A percentile compares a stretch with the other conserved stretches of the same genome.
phyloP scores from a whole-genome alignment of 495 filamentous ascomycete species.

The Podospora didyma region DNA sequence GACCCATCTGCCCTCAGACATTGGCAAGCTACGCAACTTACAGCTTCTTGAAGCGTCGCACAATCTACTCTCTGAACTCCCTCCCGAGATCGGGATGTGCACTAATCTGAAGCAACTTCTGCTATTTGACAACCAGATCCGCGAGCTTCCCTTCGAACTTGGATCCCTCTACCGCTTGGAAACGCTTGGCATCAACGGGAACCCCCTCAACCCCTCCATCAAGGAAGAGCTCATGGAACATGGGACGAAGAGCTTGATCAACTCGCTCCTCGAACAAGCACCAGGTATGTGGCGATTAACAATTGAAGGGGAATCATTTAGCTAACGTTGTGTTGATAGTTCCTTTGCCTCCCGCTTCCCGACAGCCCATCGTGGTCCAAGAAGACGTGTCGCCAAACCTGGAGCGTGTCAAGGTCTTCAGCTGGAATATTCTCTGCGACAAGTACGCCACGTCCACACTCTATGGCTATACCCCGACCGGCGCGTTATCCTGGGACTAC shows the following conservation, averaged over 20 bases:
- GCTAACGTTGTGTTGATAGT: constrained; percentile 36
- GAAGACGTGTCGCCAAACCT: constrained; percentile 44
- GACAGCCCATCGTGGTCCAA: constrained; percentile 44
- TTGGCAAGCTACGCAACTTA: constrained; percentile 76
- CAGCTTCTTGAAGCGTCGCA: constrained; percentile 79
- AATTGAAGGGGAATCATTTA: background rate
- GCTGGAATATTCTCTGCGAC: constrained; percentile 94
- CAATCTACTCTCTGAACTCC: constrained; percentile 79
- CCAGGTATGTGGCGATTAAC: constrained; percentile 57
- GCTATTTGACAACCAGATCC: constrained; percentile 85
- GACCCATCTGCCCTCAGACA: constrained; percentile 64
- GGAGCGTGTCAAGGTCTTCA: constrained; percentile 68
- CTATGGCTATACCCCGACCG: constrained; percentile 84
- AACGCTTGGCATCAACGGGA: constrained; percentile 87
- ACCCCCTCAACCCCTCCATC: constrained; percentile 68
- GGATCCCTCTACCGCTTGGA: constrained; percentile 84
- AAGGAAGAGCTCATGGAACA: constrained; percentile 77
- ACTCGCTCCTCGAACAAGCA: constrained; percentile 73
- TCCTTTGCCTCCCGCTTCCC: constrained; percentile 59
- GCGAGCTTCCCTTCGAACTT: constrained; percentile 75
- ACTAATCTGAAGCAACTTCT: constrained; percentile 75
- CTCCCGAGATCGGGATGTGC: constrained; percentile 93
- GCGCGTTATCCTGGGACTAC: constrained; percentile 78
- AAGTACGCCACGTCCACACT: constrained; percentile 75
- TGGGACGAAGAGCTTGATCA: constrained; percentile 80